Evolutionary conservation across 179 eudicot species (phyloP).

Genomic region (Camellia oleifera): DNA sequence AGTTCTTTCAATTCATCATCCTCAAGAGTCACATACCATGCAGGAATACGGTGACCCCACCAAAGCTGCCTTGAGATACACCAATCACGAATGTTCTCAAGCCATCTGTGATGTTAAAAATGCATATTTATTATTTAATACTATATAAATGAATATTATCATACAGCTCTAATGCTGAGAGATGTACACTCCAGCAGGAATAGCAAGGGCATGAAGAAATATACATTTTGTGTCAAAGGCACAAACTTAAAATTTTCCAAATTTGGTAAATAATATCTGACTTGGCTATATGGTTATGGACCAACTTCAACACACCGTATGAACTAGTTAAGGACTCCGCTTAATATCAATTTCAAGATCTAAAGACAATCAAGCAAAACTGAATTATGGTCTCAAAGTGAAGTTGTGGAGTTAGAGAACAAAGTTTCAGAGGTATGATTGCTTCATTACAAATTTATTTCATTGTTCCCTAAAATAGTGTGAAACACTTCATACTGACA

Average conservation of each 20-base stretch:
- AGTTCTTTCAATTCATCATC: slow-evolving; percentile 71
- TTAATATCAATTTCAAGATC: not conserved
- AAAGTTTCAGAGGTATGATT: not conserved
- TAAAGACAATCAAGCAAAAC: not conserved
- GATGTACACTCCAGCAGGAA: not conserved
- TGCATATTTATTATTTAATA: slow-evolving; percentile 1
- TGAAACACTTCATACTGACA: not conserved
- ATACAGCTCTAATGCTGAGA: not conserved
- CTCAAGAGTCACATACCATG: slow-evolving; percentile 86
- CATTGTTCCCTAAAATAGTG: not conserved
- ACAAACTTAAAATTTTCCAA: not conserved
- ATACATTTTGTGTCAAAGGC: not conserved
- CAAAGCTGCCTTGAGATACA: slow-evolving; percentile 97
- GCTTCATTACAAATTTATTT: not conserved
- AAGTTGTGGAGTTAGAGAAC: not conserved
- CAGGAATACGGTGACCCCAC: slow-evolving; percentile 99
- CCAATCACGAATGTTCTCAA: slow-evolving; percentile 96
- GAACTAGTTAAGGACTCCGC: not conserved
- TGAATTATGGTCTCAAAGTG: not conserved
- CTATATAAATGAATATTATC: not conserved
- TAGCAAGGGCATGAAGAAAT: not conserved
- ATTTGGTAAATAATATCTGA: not conserved
- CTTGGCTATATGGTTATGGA: not conserved
- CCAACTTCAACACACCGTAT: not conserved
- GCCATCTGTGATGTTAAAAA: slow-evolving; percentile 62